Percentiles rank a stretch among this genome's conserved stretches.
Conservation (phyloP, 768 basidiomycete species). For the Galerina sulciceps region DNA sequence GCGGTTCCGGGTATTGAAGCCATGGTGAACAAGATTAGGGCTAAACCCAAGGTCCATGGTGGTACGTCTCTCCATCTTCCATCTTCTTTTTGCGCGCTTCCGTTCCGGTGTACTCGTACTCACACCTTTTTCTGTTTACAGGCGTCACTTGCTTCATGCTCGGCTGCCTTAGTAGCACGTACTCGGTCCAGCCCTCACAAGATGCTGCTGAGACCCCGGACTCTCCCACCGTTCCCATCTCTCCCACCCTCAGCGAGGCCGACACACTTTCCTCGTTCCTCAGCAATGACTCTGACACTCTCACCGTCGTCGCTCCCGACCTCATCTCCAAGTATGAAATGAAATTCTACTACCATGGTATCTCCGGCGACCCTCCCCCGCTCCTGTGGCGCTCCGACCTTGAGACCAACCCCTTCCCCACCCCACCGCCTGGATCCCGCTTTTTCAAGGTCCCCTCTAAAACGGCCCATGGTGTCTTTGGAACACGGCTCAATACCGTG, state of each 20-base stretch:
- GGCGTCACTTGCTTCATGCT: constrained; percentile 31
- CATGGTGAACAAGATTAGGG: constrained; percentile 24
- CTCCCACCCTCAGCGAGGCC: constrained; percentile 17
- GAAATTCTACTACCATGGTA: constrained; percentile 33
- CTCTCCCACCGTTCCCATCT: constrained; percentile 6
- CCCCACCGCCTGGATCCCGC: constrained; percentile 14
- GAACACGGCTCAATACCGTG: constrained; percentile 36
- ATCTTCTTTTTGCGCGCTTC: constrained; percentile 29
- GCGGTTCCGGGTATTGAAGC: constrained; percentile 23
- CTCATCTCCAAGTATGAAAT: constrained; percentile 34
- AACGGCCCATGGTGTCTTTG: constrained; percentile 34
- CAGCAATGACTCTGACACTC: constrained; percentile 18
- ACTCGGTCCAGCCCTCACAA: too few relatives aligned
- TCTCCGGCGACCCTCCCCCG: constrained; percentile 36
- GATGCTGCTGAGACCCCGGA: too few relatives aligned
- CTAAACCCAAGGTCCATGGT: constrained; percentile 18
- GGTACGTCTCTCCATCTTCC: constrained; percentile 29
- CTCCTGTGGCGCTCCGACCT: constrained; percentile 39
- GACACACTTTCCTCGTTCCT: constrained; percentile 16
- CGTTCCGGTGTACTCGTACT: too few relatives aligned
- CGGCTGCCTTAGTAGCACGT: constrained; percentile 20
- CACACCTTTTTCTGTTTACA: constrained; percentile 26
- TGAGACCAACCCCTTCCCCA: constrained; percentile 30
- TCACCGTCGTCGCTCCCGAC: constrained; percentile 28
- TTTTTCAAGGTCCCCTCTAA: constrained; percentile 29